Evolutionary conservation across 352 stramenopile genomes (phyloP), one percentile per base, ranked within the genome.

Genomic region (Pythium volutum): DNA sequence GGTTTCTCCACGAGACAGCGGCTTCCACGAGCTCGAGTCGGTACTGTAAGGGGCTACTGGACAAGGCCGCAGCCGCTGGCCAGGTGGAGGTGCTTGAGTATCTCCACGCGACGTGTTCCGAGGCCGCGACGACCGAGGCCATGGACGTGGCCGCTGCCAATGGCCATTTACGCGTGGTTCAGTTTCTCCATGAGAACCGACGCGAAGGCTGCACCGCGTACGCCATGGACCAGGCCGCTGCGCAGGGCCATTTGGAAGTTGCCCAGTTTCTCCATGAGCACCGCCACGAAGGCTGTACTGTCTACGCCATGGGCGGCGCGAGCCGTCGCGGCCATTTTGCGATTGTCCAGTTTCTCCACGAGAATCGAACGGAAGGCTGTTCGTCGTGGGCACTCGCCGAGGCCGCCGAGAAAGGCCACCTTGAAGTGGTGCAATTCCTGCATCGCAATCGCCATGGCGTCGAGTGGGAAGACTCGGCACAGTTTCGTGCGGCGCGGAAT

Each of bases 121-220:
- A 45, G 12, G 18, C 4, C 2, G 52, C 39, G 23, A 55, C 62
- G 8, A 58, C 46, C n/a, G 48, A 67, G 16, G 65, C 65, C n/a
- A 64, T 71, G 45, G 59, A 71, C 55, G 16, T 48, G n/a, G 65
- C 65, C 8, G 65, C 65, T 10, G 54, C 65, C 8, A 68, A 72
- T 34, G 65, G 65, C n/a, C 60, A 72, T 27, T 34, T 72, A 3
- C 25, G 45, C 12, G 43, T 66, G 12, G 49, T 72, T 0, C 31
- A 46, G 4, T 65, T 66, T 34, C 55, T 70, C 45, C 63, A 70
- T 23, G 11, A 29, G 12, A 31, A 65, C 23, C 48, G 63, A 8
- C 27, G 0, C 4, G 54, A 64, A 59, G 62, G 62, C 12, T 69
- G 62, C 31, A 62, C 62, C 2, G 47, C 55, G 22, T 64, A 62